Evolutionary conservation across 306 rosid genomes (phyloP), one percentile per base, ranked within the genome.

Genomic region (Ziziphus jujuba): DNA sequence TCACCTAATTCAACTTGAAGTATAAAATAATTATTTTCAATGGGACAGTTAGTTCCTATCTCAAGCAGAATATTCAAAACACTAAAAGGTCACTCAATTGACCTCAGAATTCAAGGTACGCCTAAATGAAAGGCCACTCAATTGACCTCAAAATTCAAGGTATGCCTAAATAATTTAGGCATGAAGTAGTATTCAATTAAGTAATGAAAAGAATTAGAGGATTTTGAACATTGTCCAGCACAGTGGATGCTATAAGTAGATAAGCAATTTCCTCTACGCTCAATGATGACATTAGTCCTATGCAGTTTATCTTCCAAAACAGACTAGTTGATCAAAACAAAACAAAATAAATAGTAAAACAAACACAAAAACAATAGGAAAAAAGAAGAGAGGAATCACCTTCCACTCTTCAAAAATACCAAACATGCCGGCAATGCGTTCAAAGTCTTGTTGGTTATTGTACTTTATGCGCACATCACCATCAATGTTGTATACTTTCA

Each of bases 351-450:
- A 50, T 2, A 2, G 17, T 7, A 20, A 50, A 50, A 16, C 14
- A 7, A 50, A 5, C 9, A 22, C 47, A 67, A 21, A 59, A 61
- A 59, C 59, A 59, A 61, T n/a, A 34, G 59, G 70, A 69, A 34
- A 55, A 60, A 61, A 34, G 22, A 9, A 12, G 20, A 55, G 44
- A 59, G 35, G 28, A 79, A 72, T 62, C 65, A 92, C 98, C 98
- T 92, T 92, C 98, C 98, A 92, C 71, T 92, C 98, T 80, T 92
- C 85, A 65, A 92, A 92, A 70, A 92, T 82, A 77, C 97, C 97
- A 57, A 92, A 92, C 71, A 87, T 88, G 57, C 76, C 51, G 5
- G 98, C 98, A 47, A 90, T 81, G 76, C 74, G 81, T 73, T 86
- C 90, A 51, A 92, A 92, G 69, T 84, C 86, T 10, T 71, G 65